phyloP scores from a whole-genome alignment of 345 rosid species.

The Ricinus communis region DNA sequence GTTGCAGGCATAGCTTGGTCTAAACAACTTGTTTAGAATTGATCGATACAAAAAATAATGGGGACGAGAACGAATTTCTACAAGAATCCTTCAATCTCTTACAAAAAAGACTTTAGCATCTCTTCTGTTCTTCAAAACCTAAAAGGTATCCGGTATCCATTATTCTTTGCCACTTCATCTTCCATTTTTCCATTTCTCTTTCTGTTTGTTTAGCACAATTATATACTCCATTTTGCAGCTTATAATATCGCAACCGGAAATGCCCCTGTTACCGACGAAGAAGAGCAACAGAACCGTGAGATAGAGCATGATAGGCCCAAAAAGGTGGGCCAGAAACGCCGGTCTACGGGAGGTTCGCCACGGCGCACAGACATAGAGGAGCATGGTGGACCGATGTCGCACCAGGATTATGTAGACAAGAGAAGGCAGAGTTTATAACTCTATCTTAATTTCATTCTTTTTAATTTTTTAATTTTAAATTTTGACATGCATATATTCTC shows the following conservation, averaged over 20 bases:
- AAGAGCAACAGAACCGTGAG: slow-evolving; percentile 15
- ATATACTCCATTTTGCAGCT: slow-evolving; percentile 41
- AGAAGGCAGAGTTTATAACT: slow-evolving; percentile 37
- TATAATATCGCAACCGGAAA: slow-evolving; percentile 62
- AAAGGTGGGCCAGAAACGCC: slow-evolving; percentile 32
- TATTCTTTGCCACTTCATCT: too few species aligned
- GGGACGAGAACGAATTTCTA: slow-evolving; percentile 63
- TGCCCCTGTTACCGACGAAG: slow-evolving; percentile 28
- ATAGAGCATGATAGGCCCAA: slow-evolving; percentile 1
- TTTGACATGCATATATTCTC: background rate
- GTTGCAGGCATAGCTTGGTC: too few species aligned
- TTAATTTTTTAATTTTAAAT: background rate
- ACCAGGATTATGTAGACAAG: slow-evolving; percentile 55
- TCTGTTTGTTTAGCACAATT: too few species aligned
- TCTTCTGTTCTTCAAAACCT: slow-evolving; percentile 68
- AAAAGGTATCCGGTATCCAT: slow-evolving; percentile 32
- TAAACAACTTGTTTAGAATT: too few species aligned
- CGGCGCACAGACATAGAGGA: slow-evolving; percentile 24
- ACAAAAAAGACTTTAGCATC: slow-evolving; percentile 56
- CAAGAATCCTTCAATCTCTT: slow-evolving; percentile 58
- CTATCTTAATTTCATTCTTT: slow-evolving; percentile 3
- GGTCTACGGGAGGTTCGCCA: slow-evolving; percentile 23
- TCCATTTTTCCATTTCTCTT: too few species aligned
- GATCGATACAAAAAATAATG: too few species aligned
- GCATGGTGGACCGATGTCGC: slow-evolving; percentile 55